Percentiles rank a stretch among this genome's conserved stretches.
phyloP scores from a whole-genome alignment of 1,139 yeast genomes.

The Kodamaea arcana region DNA sequence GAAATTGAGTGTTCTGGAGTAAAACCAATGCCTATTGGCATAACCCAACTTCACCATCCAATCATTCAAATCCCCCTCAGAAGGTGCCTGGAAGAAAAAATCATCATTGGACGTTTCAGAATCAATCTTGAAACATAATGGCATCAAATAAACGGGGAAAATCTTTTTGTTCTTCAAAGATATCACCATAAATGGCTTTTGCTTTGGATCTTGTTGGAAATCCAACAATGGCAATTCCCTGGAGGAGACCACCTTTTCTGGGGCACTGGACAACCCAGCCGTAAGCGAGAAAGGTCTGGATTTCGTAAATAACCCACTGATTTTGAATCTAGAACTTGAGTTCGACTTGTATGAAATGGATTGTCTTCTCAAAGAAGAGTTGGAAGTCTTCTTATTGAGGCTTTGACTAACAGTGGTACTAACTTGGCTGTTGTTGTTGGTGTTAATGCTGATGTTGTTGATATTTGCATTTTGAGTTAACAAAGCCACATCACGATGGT shows the following conservation, averaged over 20 bases:
- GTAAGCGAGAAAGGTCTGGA: slow-evolving; percentile 33
- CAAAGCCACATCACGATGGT: slow-evolving; percentile 10
- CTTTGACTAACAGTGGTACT: slow-evolving; percentile 14
- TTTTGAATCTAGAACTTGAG: slow-evolving; percentile 38
- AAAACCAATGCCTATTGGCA: slow-evolving; percentile 56
- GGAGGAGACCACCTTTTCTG: slow-evolving; percentile 51
- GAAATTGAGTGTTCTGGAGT: slow-evolving; percentile 37
- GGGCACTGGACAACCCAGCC: slow-evolving; percentile 19
- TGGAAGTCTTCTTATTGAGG: slow-evolving; percentile 32
- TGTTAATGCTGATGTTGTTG: neutral
- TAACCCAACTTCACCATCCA: slow-evolving; percentile 61
- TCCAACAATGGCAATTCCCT: slow-evolving; percentile 59
- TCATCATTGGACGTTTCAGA: slow-evolving; percentile 51
- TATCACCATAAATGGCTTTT: slow-evolving; percentile 56
- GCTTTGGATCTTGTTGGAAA: slow-evolving; percentile 36
- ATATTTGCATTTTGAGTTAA: slow-evolving; percentile 2
- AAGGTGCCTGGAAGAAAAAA: slow-evolving; percentile 64
- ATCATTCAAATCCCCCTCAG: slow-evolving; percentile 62
- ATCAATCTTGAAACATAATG: slow-evolving; percentile 60
- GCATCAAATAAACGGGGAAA: slow-evolving; percentile 52
- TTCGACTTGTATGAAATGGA: slow-evolving; percentile 38
- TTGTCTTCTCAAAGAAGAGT: slow-evolving; percentile 35
- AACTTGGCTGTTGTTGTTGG: neutral
- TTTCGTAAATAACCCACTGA: slow-evolving; percentile 41
- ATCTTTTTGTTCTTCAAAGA: slow-evolving; percentile 49